A percentile compares a stretch with the other conserved stretches of the same genome.
These are phyloP conservation scores for Debaryomyces sp. DNA, from an alignment of 1,139 yeast genomes.

Conservation along the genomic window DNA sequence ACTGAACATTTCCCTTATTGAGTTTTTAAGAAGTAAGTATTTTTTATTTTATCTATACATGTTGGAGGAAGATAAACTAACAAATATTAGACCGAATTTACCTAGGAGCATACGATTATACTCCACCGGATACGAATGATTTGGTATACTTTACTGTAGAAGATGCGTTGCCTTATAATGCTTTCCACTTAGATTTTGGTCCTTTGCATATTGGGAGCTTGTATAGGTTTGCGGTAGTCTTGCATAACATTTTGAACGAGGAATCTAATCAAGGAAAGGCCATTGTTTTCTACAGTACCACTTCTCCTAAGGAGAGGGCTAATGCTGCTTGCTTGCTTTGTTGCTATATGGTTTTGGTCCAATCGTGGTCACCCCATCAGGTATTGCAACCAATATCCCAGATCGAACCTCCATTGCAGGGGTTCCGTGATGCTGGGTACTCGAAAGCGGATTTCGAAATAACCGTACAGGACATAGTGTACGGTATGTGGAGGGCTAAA, in stretches of 20 bases:
- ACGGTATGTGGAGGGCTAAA: conserved; percentile 98
- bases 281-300: conserved; percentile 84
- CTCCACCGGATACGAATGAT: conserved; percentile 76
- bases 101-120: conserved; percentile 82
- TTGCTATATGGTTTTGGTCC: conserved; percentile 93
- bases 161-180: conserved; percentile 85
- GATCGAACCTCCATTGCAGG: conserved; percentile 90
- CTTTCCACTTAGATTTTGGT: conserved; percentile 95
- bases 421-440: conserved; percentile 96
- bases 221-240: conserved; percentile 90
- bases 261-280: conserved; percentile 84
- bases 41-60: background rate
- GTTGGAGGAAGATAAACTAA: conserved; percentile 9
- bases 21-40: conserved; percentile 49
- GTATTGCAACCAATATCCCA: conserved; percentile 94
- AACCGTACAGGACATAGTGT: conserved; percentile 91
- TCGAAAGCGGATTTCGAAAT: conserved; percentile 93
- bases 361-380: conserved; percentile 98
- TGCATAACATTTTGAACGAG: conserved; percentile 88
- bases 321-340: conserved; percentile 94
- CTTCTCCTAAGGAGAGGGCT: conserved; percentile 80
- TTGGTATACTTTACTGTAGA: conserved; percentile 90
- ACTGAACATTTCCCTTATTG: conserved; percentile 39
- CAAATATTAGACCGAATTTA: conserved; percentile 68
- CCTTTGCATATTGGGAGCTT: conserved; percentile 92